Percentiles rank a stretch among this genome's conserved stretches.
Conservation (phyloP, 2,329 filamentous ascomycete species). For the Rhynchosporium agropyri region DNA sequence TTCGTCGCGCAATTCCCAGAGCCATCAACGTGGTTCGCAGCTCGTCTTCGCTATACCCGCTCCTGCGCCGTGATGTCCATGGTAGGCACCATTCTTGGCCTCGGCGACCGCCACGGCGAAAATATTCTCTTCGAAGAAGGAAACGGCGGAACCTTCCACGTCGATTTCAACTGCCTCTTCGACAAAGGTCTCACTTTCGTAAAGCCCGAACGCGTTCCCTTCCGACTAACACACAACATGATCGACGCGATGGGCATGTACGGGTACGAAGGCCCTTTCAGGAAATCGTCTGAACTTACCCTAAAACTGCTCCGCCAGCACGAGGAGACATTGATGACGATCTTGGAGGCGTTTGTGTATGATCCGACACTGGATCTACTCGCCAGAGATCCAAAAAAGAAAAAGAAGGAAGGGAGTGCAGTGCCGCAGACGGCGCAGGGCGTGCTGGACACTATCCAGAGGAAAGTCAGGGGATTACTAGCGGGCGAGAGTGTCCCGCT, state of each 20-base stretch:
- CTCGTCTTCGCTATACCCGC: constrained; percentile 84
- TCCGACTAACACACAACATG: constrained; percentile 98
- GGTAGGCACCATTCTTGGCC: constrained; percentile 89
- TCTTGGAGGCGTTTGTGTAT: constrained; percentile 94
- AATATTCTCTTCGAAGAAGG: constrained; percentile 95
- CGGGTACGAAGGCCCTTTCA: constrained; percentile 90
- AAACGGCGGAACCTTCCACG: constrained; percentile 92
- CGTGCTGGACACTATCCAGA: constrained; percentile 85
- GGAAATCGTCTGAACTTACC: constrained; percentile 87
- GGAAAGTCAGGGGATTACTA: constrained; percentile 83
- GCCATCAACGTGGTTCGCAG: constrained; percentile 88
- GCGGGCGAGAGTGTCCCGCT: constrained; percentile 88
- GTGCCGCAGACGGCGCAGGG: constrained; percentile 72
- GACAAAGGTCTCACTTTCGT: constrained; percentile 96
- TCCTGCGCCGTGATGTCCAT: constrained; percentile 99
- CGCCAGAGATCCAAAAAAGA: constrained; percentile 64
- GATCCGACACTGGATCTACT: constrained; percentile 95
- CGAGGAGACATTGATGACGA: constrained; percentile 95
- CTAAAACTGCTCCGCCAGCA: constrained; percentile 83
- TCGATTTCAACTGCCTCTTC: constrained; percentile 99
- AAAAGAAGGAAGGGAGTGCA: constrained; percentile 44
- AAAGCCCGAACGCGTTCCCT: constrained; percentile 92
- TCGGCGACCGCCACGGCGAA: constrained; percentile 95
- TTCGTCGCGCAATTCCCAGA: constrained; percentile 95
- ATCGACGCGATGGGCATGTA: constrained; percentile 95